These are phyloP conservation scores for Spatholobus suberectus DNA, from an alignment of 306 rosid genomes.

Conservation along the genomic window DNA sequence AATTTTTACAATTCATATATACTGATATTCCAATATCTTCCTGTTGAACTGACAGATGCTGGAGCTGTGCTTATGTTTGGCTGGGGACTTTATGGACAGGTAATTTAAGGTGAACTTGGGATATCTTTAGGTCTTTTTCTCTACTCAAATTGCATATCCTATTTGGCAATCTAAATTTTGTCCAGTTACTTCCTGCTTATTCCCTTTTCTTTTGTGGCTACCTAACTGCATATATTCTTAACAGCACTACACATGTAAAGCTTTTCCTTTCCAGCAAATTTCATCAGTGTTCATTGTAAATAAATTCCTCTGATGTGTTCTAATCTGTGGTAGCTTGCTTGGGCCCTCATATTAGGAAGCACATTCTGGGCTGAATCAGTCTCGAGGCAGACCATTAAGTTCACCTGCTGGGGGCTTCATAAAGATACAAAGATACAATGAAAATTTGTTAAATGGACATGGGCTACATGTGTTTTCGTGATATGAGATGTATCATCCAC, in stretches of 20 bases:
- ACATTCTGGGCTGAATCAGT: conserved; percentile 23
- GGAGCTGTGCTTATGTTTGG: conserved; percentile 92
- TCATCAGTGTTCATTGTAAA: not conserved
- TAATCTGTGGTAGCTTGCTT: conserved; percentile 10
- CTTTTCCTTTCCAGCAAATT: conserved; percentile 2
- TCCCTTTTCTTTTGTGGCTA: not conserved
- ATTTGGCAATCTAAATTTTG: conserved; percentile 23
- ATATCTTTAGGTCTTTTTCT: conserved; percentile 14
- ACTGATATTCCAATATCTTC: conserved; percentile 24
- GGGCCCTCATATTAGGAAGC: conserved; percentile 31
- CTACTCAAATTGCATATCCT: conserved; percentile 27
- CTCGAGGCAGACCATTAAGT: not conserved
- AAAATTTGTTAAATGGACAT: conserved; percentile 12
- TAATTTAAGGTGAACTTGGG: conserved; percentile 51
- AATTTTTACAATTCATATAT: conserved; percentile 29
- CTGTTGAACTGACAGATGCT: conserved; percentile 64
- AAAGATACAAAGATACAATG: conserved; percentile 2
- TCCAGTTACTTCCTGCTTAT: not conserved
- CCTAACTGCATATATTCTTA: conserved; percentile 1
- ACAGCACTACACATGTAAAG: not conserved
- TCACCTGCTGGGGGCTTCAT: conserved; percentile 1
- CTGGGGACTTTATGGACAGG: conserved; percentile 99
- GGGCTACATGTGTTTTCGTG: conserved; percentile 19
- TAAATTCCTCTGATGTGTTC: conserved; percentile 13
- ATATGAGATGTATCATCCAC: conserved; percentile 24